Evolutionary conservation across 2,329 filamentous ascomycete genomes (phyloP).

Genomic region (Xylaria digitata): DNA sequence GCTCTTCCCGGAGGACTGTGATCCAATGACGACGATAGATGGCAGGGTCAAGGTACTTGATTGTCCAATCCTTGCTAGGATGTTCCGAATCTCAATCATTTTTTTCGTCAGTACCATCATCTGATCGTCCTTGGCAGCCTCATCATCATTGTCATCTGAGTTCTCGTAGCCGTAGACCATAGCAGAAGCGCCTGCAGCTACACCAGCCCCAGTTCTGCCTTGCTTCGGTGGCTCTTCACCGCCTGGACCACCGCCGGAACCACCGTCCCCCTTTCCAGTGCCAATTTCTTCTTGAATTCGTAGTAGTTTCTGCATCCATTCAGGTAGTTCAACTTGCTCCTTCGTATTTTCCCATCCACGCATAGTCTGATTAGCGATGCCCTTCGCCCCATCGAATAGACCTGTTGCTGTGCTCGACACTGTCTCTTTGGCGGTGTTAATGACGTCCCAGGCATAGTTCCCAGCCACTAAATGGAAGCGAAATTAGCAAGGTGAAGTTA

Average conservation of each 20-base stretch:
- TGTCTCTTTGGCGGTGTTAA: conserved; percentile 77
- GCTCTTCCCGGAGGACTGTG: conserved; percentile 97
- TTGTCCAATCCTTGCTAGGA: conserved; percentile 91
- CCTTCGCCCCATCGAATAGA: conserved; percentile 77
- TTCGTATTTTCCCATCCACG: conserved; percentile 87
- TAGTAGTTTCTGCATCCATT: conserved; percentile 84
- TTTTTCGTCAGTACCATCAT: conserved; percentile 99
- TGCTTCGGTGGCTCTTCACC: conserved; percentile 66
- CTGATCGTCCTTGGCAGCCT: conserved; percentile 87
- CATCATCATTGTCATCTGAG: conserved; percentile 72
- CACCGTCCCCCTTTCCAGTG: conserved; percentile 58
- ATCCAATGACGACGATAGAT: conserved; percentile 99
- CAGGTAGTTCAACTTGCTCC: conserved; percentile 74
- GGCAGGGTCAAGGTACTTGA: conserved; percentile 88
- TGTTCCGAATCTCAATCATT: conserved; percentile 98
- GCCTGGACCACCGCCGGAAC: conserved; percentile 61
- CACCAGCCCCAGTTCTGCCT: conserved; percentile 70
- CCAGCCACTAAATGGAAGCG: conserved; percentile 56
- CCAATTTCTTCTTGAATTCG: conserved; percentile 70
- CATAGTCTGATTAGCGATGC: conserved; percentile 81
- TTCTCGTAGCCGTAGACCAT: conserved; percentile 83
- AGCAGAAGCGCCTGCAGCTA: conserved; percentile 76
- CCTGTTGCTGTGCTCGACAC: conserved; percentile 75
- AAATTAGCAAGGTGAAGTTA: conserved; percentile 22
- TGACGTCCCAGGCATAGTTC: conserved; percentile 72